These are phyloP conservation scores for Plasmopara viticola DNA, from an alignment of 352 stramenopile genomes.

Conservation along the genomic window DNA sequence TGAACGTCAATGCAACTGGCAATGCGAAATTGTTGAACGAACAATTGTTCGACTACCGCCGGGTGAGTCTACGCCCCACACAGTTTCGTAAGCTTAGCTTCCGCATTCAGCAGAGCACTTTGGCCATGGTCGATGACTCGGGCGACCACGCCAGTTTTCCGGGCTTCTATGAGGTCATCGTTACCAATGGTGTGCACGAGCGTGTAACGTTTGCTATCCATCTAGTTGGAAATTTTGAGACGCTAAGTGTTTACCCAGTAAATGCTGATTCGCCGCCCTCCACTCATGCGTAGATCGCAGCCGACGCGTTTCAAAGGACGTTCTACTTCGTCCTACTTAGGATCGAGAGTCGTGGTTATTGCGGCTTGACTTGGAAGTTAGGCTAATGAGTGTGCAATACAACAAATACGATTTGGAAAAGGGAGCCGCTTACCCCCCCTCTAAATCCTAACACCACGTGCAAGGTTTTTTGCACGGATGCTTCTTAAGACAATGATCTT, in stretches of 20 bases:
- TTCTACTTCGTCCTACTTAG: no score
- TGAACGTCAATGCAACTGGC: slow-evolving; percentile 50
- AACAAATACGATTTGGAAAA: no score
- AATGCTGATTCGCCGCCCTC: neutral
- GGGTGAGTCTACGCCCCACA: slow-evolving; percentile 39
- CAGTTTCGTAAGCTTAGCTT: slow-evolving; percentile 37
- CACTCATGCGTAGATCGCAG: no score
- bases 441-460: no score
- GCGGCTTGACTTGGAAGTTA: no score
- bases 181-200: slow-evolving; percentile 68
- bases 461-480: no score
- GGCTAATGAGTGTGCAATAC: no score
- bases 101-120: slow-evolving; percentile 32
- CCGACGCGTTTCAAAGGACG: no score
- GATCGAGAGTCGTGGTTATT: no score
- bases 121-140: slow-evolving; percentile 51
- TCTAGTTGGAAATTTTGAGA: slow-evolving; percentile 34
- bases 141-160: slow-evolving; percentile 52
- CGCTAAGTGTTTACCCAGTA: slow-evolving; percentile 36
- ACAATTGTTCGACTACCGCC: slow-evolving; percentile 67
- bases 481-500: no score
- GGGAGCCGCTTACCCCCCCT: no score
- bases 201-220: slow-evolving; percentile 60
- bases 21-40: slow-evolving; percentile 60
- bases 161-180: slow-evolving; percentile 67